Base-by-base conservation (phyloP, 805 yeast genomes). In the Ogataea trehalophila region DNA sequence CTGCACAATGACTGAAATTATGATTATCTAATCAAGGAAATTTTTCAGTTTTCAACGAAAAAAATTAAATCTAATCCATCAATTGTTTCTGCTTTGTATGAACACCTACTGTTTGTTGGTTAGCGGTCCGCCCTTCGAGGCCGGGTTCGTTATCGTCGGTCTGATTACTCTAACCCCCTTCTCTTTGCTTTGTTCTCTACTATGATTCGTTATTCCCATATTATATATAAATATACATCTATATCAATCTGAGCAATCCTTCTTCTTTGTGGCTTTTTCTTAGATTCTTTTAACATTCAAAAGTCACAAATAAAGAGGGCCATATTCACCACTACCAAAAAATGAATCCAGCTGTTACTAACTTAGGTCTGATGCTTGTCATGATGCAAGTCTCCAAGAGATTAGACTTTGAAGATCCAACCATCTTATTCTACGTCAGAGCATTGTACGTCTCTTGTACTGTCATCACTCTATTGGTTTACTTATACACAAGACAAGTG, bases 301-400 rank as follows among this genome's bases (percentile, higher is more conserved):
- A 26, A 26, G 13, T 26, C 31, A 26, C 31, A 26, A 26, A 26
- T 26, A 2, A 26, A 26, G 31, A 26, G 9, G 9, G 2, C 31
- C 9, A 7, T 20, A 9, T 20, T 7, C n/a, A 22, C 22, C 5
- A 6, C 14, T 18, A 16, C 14, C 26, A 17, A 43, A 46, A 34
- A 50, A 85, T 92, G 94, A 89, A 88, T 67, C 94, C 98, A 40
- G 95, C 95, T 56, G 72, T 91, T 57, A 71, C 89, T 56, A 91
- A 92, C 74, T 70, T 94, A 59, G 87, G 77, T 60, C 73, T 94
- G 78, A 92, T 91, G 97, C 83, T 91, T 65, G 86, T 81, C 76
- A 88, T 89, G 88, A 92, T 91, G 96, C 97, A 90, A 71, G 86
- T 90, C 54, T 81, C 97, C 54, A 87, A 89, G 69, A 81, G 80